A percentile compares a stretch with the other conserved stretches of the same genome.
phyloP scores from a whole-genome alignment of 495 filamentous ascomycete genomes.

The Penicillium crystallinum region DNA sequence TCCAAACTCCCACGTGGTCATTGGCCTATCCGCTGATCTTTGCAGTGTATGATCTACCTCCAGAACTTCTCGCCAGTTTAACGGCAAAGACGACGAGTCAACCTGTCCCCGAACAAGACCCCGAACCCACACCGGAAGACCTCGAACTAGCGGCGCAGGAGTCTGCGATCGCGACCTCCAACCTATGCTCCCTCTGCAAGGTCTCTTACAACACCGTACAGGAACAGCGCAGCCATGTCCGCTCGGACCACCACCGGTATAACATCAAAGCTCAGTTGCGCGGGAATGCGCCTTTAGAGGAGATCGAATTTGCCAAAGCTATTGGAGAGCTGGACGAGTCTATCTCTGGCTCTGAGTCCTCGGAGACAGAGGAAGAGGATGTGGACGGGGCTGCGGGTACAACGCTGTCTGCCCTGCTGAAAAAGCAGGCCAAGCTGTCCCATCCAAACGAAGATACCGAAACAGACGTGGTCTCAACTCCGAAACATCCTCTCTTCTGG shows the following conservation, averaged over 20 bases:
- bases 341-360: slow-evolving; percentile 74
- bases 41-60: slow-evolving; percentile 80
- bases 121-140: slow-evolving; percentile 15
- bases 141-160: slow-evolving; percentile 33
- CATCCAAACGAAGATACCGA: slow-evolving; percentile 47
- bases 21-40: slow-evolving; percentile 16
- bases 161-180: slow-evolving; percentile 53
- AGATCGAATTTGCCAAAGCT: slow-evolving; percentile 77
- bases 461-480: slow-evolving; percentile 47
- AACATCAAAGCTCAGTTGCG: slow-evolving; percentile 87
- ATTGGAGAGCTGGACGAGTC: slow-evolving; percentile 82
- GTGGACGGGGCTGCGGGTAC: slow-evolving; percentile 52
- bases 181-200: slow-evolving; percentile 77
- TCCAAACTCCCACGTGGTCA: neutral
- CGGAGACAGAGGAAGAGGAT: slow-evolving; percentile 52
- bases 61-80: slow-evolving; percentile 68
- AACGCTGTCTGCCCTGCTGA: slow-evolving; percentile 66
- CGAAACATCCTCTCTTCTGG: slow-evolving; percentile 79
- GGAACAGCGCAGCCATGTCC: slow-evolving; percentile 80
- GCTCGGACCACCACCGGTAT: slow-evolving; percentile 90
- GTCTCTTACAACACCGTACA: slow-evolving; percentile 62
- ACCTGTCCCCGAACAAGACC: slow-evolving; percentile 20
- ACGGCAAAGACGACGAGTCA: slow-evolving; percentile 47
- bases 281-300: slow-evolving; percentile 61
- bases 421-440: slow-evolving; percentile 72